These are phyloP conservation scores for Neoascochyta sp. DNA, from an alignment of 2,329 filamentous ascomycete genomes.

Conservation along the genomic window DNA sequence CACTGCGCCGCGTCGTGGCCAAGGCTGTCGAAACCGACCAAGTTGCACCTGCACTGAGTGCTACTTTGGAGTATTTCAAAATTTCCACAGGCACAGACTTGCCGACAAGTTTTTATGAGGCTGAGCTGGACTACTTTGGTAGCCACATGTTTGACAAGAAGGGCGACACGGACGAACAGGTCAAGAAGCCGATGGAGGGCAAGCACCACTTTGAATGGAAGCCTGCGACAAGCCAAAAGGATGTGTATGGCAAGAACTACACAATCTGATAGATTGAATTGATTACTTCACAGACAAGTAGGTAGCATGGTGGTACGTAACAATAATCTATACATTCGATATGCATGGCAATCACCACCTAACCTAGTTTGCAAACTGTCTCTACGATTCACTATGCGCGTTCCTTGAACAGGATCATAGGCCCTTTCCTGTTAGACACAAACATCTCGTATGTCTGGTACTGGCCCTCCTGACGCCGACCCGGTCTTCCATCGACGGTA, in stretches of 20 bases:
- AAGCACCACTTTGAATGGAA: constrained; percentile 64
- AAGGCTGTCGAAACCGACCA: constrained; percentile 56
- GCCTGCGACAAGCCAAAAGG: constrained; percentile 32
- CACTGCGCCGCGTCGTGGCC: constrained; percentile 55
- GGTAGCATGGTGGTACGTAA: too few relatives aligned
- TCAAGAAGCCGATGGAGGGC: constrained; percentile 50
- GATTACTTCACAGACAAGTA: too few relatives aligned
- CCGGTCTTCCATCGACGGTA: constrained; percentile 9
- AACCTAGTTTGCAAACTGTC: too few relatives aligned
- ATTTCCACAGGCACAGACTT: constrained; percentile 57
- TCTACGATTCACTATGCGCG: constrained; percentile 11
- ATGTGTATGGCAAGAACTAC: constrained; percentile 18
- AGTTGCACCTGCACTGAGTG: constrained; percentile 57
- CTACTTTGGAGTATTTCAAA: constrained; percentile 65
- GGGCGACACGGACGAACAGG: constrained; percentile 49
- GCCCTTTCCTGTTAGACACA: constrained; percentile 31
- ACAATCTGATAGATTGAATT: too few relatives aligned
- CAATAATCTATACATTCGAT: too few relatives aligned
- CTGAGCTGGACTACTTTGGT: constrained; percentile 68
- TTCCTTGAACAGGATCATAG: constrained; percentile 25
- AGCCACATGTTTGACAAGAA: constrained; percentile 62
- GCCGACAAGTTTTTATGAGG: constrained; percentile 67
- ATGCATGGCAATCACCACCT: too few relatives aligned
- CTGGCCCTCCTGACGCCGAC: constrained; percentile 18
- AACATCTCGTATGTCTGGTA: constrained; percentile 29